Base-by-base conservation (phyloP, 257 asterid species). In the Mitragyna speciosa region DNA sequence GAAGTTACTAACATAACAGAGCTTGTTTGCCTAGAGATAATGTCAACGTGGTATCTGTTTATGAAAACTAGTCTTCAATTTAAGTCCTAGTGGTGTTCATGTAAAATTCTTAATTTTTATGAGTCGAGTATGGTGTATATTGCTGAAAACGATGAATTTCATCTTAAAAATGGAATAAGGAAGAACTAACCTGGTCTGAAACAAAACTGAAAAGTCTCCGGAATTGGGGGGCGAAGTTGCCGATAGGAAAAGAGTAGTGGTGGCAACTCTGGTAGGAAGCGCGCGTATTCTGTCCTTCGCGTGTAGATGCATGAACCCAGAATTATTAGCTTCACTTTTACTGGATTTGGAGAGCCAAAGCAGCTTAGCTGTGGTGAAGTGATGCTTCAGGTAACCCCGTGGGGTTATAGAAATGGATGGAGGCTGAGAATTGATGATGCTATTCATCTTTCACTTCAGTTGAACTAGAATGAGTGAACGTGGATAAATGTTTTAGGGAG, bases 141-240 rank as follows among this genome's bases (percentile, higher is more conserved):
- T 4, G 8, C 9, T 28, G 20, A 33, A 24, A 77, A 66, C 17
- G 30, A 7, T 41, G 51, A 39, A 20, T 69, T 39, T 41, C 12
- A 69, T 9, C n/a, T 8, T 51, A 36, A 20, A n/a, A 39, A 69
- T 69, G 14, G 14, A 39, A 12, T 69, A 26, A 15, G 58, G 72
- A 63, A 24, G 64, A 47, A 85, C 80, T 12, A 59, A 89, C 94
- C 92, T 77, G 3, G 89, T 88, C 54, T 83, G 87, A 11, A 91
- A 84, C 26, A 89, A 70, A 73, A 88, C 90, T 2, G 91, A 82
- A 15, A 86, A 10, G 84, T 89, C 86, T 72, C 83, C 81, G 3
- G 78, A 65, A 28, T 81, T 41, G 43, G 89, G 78, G 4, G 87
- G 83, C 30, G 84, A 79, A 12, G 72, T 77, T 43, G 84, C 76